These are phyloP conservation scores for Primulina huaijiensis DNA, from an alignment of 257 asterid genomes.

Conservation along the genomic window DNA sequence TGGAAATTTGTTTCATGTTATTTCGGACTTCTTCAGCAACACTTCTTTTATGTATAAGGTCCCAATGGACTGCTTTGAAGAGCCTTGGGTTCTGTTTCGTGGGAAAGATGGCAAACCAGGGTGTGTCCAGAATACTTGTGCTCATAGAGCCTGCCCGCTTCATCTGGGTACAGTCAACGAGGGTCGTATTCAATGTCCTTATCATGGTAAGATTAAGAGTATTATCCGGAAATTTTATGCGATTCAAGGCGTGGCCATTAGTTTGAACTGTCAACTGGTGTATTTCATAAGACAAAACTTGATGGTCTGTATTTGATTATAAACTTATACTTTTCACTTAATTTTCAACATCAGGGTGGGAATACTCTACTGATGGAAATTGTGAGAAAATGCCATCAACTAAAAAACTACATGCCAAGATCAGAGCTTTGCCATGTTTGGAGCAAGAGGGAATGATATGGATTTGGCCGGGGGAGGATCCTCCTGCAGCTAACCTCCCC, in stretches of 20 bases:
- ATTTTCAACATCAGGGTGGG: conserved; percentile 71
- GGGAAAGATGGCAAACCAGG: conserved; percentile 94
- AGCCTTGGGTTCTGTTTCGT: conserved; percentile 93
- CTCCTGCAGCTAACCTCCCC: conserved; percentile 78
- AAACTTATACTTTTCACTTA: conserved; percentile 16
- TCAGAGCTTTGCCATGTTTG: conserved; percentile 80
- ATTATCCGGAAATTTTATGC: background rate
- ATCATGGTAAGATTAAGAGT: conserved; percentile 62
- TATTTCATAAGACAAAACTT: background rate
- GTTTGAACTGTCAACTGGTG: background rate
- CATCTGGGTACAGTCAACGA: conserved; percentile 87
- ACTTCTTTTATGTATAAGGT: conserved; percentile 32
- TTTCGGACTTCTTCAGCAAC: background rate
- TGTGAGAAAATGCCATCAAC: conserved; percentile 98
- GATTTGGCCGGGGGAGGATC: conserved; percentile 96
- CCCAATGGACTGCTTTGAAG: conserved; percentile 90
- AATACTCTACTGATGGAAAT: conserved; percentile 82
- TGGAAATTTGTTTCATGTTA: background rate
- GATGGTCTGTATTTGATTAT: background rate
- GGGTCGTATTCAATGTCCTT: conserved; percentile 93
- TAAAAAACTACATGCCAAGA: conserved; percentile 57
- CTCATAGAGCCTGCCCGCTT: conserved; percentile 97
- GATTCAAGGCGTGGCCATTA: background rate
- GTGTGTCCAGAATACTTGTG: conserved; percentile 87
- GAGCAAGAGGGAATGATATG: conserved; percentile 94